phyloP scores from a whole-genome alignment of 306 rosid species.

The Prunus davidiana region DNA sequence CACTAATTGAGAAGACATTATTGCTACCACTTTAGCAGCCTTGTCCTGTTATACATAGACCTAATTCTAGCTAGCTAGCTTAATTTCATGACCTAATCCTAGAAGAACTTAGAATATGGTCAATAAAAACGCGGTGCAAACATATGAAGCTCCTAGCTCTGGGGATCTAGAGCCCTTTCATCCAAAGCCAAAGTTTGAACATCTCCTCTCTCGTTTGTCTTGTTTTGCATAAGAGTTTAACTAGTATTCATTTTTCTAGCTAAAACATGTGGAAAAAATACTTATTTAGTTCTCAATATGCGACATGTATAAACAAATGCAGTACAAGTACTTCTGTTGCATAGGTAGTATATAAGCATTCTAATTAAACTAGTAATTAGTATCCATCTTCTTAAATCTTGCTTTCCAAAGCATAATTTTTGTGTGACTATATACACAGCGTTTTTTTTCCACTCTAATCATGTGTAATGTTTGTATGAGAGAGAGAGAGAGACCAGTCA shows the following conservation, averaged over 20 bases:
- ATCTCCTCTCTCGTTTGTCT: not conserved
- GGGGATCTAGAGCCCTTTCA: not conserved
- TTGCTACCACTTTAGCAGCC: not conserved
- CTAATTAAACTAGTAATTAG: not conserved
- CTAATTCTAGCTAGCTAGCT: not conserved
- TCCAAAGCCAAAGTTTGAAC: not conserved
- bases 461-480: not conserved
- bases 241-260: too few species aligned
- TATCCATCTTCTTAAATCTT: not conserved
- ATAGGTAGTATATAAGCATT: not conserved
- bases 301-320: not conserved
- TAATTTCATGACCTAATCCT: not conserved
- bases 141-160: too few species aligned
- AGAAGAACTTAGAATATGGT: not conserved
- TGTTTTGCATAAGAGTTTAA: too few species aligned
- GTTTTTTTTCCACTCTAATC: not conserved
- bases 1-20: not conserved
- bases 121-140: too few species aligned
- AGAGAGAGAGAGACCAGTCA: slow-evolving; percentile 50
- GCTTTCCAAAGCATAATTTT: not conserved
- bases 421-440: not conserved
- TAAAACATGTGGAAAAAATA: not conserved
- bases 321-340: not conserved
- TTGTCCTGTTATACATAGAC: not conserved
- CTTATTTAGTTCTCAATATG: not conserved